phyloP scores from a whole-genome alignment of 2,329 filamentous ascomycete genomes.

The Aureobasidium sp. region DNA sequence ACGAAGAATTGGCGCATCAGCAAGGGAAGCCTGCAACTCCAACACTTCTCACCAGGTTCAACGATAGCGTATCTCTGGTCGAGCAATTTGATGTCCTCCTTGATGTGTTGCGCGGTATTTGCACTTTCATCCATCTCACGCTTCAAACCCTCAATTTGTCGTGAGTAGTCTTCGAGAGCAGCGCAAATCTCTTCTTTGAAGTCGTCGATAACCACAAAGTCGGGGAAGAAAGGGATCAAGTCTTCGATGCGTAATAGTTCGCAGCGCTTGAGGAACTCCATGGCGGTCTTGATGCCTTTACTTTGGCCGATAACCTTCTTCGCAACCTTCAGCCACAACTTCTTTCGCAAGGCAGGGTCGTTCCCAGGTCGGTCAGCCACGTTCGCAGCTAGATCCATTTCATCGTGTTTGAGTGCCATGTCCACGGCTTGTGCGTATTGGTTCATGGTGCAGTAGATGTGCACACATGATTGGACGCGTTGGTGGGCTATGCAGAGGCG shows the following conservation, averaged over 20 bases:
- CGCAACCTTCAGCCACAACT: conserved; percentile 89
- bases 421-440: conserved; percentile 92
- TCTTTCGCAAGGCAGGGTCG: conserved; percentile 74
- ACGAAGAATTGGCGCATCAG: conserved; percentile 93
- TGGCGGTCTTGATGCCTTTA: conserved; percentile 74
- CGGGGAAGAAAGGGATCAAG: conserved; percentile 94
- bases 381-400: conserved; percentile 79
- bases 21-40: conserved; percentile 75
- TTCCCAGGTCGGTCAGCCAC: conserved; percentile 75
- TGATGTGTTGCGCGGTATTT: conserved; percentile 81
- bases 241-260: conserved; percentile 92
- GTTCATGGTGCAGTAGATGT: conserved; percentile 95
- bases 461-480: conserved; percentile 86
- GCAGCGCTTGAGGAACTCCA: conserved; percentile 86
- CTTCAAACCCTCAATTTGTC: conserved; percentile 79
- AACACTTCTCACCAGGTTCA: conserved; percentile 90
- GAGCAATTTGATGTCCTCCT: conserved; percentile 74
- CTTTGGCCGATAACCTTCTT: conserved; percentile 85
- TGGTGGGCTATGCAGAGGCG: conserved; percentile 91
- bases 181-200: conserved; percentile 98
- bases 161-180: conserved; percentile 85
- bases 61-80: conserved; percentile 92
- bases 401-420: conserved; percentile 78
- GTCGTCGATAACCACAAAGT: conserved; percentile 97
- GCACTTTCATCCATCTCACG: conserved; percentile 94